Conservation (phyloP, 176 grass and related monocot species). For the Saccharum spontaneum region DNA sequence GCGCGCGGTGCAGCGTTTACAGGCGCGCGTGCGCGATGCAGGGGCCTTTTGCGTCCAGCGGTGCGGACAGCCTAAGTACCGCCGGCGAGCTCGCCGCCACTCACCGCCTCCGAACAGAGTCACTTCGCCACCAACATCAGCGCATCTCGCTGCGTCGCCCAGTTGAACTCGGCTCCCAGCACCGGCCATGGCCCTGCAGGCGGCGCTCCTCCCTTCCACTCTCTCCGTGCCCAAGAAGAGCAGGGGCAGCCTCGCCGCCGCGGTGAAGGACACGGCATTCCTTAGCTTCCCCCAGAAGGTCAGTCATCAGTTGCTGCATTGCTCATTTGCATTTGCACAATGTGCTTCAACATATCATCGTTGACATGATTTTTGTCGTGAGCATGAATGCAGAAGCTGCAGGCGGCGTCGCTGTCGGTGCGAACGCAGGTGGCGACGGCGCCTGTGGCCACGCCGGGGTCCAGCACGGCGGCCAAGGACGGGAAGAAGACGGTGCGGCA, state of each 20-base stretch:
- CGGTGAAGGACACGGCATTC: conserved; percentile 11
- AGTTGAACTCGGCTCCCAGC: not conserved
- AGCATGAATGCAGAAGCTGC: conserved; percentile 11
- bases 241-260: conserved; percentile 15
- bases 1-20: too few relatives aligned
- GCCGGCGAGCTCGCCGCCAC: conserved; percentile 18
- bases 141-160: conserved; percentile 23
- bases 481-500: conserved; percentile 76
- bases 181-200: conserved; percentile 69
- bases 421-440: conserved; percentile 53
- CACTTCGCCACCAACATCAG: not conserved
- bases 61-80: too few relatives aligned
- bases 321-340: not conserved
- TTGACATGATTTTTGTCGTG: not conserved
- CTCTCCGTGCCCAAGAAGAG: conserved; percentile 74
- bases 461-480: not conserved
- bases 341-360: not conserved
- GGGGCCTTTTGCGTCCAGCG: too few relatives aligned
- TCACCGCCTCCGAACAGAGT: conserved; percentile 6
- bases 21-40: too few relatives aligned
- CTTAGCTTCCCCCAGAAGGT: conserved; percentile 13
- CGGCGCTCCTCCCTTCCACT: conserved; percentile 57
- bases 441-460: conserved; percentile 45
- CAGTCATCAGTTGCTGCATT: not conserved
- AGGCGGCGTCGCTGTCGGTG: conserved; percentile 26